Evolutionary conservation across 805 yeast species (phyloP).

Genomic region (Cyberlindnera galapagoensis): DNA sequence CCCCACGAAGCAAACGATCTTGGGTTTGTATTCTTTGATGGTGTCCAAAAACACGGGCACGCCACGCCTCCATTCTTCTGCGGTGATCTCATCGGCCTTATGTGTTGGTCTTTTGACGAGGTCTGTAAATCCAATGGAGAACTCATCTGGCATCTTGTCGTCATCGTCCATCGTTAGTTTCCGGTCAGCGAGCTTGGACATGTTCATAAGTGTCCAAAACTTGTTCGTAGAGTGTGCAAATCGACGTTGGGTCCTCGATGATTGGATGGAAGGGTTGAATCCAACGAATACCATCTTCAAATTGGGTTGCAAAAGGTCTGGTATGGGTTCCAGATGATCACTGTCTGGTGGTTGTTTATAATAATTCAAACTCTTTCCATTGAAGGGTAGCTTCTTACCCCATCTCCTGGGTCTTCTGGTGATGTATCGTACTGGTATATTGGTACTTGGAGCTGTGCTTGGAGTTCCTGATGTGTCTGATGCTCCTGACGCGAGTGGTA

Average conservation of each 20-base stretch:
- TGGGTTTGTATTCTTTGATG: slow-evolving; percentile 33
- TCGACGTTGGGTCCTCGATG: slow-evolving; percentile 57
- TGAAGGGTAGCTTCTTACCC: no score
- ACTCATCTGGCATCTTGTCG: slow-evolving; percentile 30
- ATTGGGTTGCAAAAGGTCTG: slow-evolving; percentile 16
- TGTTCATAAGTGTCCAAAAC: slow-evolving; percentile 61
- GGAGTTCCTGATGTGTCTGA: no score
- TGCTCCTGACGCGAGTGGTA: no score
- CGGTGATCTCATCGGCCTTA: slow-evolving; percentile 46
- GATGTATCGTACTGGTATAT: no score
- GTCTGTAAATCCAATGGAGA: slow-evolving; percentile 64
- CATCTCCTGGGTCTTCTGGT: no score
- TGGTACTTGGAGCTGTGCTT: no score
- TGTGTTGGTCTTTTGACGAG: slow-evolving; percentile 58
- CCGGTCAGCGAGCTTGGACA: slow-evolving; percentile 37
- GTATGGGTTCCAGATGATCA: slow-evolving; percentile 20
- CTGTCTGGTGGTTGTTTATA: no score
- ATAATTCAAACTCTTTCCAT: no score
- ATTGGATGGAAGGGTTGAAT: slow-evolving; percentile 63
- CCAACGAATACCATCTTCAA: slow-evolving; percentile 55
- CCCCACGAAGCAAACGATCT: slow-evolving; percentile 54
- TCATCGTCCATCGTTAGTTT: slow-evolving; percentile 32
- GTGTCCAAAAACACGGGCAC: slow-evolving; percentile 46
- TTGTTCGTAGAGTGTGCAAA: slow-evolving; percentile 65
- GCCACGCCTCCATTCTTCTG: slow-evolving; percentile 45